phyloP scores from a whole-genome alignment of 805 yeast genomes.

The Candida coquimbonensis region DNA sequence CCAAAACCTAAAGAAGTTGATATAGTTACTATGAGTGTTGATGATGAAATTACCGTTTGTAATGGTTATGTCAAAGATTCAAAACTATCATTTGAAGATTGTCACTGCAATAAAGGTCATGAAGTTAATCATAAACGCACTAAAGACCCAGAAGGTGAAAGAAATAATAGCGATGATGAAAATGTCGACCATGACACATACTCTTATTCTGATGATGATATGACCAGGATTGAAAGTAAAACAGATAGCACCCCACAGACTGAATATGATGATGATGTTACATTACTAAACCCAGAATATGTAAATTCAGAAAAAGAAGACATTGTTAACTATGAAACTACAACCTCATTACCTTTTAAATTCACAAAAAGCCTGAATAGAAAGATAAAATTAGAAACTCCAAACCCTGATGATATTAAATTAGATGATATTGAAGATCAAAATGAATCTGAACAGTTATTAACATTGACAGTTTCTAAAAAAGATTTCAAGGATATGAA shows the following conservation, averaged over 20 bases:
- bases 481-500: constrained; percentile 69
- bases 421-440: constrained; percentile 39
- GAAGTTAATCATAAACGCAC: not conserved
- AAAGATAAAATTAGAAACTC: not conserved
- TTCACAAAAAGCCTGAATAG: constrained; percentile 1
- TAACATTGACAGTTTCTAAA: constrained; percentile 60
- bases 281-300: not conserved
- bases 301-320: not conserved
- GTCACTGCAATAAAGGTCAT: constrained; percentile 2
- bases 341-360: not conserved
- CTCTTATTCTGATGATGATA: not conserved
- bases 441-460: constrained; percentile 47
- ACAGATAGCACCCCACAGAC: not conserved
- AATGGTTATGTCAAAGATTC: constrained; percentile 16
- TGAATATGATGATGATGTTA: constrained; percentile 4
- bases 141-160: not conserved
- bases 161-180: constrained; percentile 1
- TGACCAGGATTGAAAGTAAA: not conserved
- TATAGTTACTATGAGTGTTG: constrained; percentile 18
- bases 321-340: constrained; percentile 9
- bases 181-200: not conserved
- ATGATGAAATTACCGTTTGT: constrained; percentile 16
- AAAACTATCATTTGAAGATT: constrained; percentile 14
- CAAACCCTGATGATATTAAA: constrained; percentile 1
- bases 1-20: not conserved